Percentiles rank a stretch among this genome's conserved stretches.
Evolutionary conservation across 768 basidiomycete species (phyloP).

Genomic region (Mrakia gelida): DNA sequence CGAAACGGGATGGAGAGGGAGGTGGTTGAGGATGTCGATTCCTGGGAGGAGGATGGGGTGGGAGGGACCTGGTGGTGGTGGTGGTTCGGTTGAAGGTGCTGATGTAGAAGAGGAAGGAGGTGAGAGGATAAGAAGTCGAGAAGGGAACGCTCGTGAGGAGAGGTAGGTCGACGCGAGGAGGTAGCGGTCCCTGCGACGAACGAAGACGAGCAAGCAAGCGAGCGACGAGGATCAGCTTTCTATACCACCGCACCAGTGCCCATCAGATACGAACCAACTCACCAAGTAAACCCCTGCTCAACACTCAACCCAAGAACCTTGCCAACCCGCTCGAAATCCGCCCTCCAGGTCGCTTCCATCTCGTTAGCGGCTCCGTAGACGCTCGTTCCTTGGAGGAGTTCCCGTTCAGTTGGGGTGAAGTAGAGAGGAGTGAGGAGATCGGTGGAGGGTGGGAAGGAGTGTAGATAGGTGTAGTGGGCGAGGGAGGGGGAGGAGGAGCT

Average conservation of each 20-base stretch:
- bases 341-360: slow-evolving; percentile 58
- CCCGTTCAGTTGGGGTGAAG: slow-evolving; percentile 61
- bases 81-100: slow-evolving; percentile 40
- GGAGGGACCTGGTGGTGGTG: slow-evolving; percentile 43
- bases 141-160: slow-evolving; percentile 87
- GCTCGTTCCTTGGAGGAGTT: slow-evolving; percentile 71
- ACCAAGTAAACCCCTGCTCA: slow-evolving; percentile 62
- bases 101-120: slow-evolving; percentile 34
- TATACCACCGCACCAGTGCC: too few species aligned
- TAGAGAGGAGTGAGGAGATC: slow-evolving; percentile 68
- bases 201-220: neutral
- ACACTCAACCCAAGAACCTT: slow-evolving; percentile 48
- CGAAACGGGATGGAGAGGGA: slow-evolving; percentile 29
- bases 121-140: slow-evolving; percentile 56
- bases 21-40: slow-evolving; percentile 74
- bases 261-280: slow-evolving; percentile 40
- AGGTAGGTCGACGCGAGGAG: slow-evolving; percentile 68
- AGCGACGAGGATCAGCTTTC: neutral
- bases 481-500: slow-evolving; percentile 33
- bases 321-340: slow-evolving; percentile 60
- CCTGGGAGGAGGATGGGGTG: slow-evolving; percentile 81
- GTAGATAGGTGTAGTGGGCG: slow-evolving; percentile 56
- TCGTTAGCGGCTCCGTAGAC: slow-evolving; percentile 71
- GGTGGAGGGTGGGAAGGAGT: slow-evolving; percentile 57
- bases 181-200: slow-evolving; percentile 59